phyloP scores from a whole-genome alignment of 164 flowering plant species.

The Vitis labrusca region DNA sequence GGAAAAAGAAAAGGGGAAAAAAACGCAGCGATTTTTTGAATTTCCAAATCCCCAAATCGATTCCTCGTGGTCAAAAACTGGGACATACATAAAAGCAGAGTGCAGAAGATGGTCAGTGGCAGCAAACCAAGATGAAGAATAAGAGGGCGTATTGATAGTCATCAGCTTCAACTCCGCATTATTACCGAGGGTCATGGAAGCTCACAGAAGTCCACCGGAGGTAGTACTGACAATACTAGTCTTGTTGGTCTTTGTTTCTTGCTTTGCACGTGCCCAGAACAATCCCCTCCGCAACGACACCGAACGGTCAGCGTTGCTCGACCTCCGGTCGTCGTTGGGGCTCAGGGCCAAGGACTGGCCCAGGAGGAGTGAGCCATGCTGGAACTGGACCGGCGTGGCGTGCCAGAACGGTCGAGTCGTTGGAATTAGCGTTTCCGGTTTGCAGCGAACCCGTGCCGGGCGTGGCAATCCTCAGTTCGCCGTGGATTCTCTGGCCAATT shows the following conservation, averaged over 20 bases:
- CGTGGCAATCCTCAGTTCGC: conserved; percentile 46
- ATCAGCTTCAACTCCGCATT: neutral
- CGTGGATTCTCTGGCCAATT: conserved; percentile 58
- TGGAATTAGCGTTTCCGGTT: conserved; percentile 53
- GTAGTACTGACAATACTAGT: neutral
- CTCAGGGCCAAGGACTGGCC: conserved; percentile 46
- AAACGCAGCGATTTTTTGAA: neutral
- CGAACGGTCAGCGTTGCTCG: conserved; percentile 36
- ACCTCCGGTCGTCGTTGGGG: conserved; percentile 45
- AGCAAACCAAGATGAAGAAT: neutral
- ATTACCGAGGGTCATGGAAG: conserved; percentile 14
- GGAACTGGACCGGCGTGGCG: conserved; percentile 54
- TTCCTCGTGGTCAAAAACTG: neutral
- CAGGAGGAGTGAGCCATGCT: conserved; percentile 46
- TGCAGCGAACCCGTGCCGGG: conserved; percentile 52
- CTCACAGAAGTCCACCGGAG: neutral
- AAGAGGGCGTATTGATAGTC: neutral
- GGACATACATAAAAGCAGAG: neutral
- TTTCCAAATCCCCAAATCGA: too few relatives aligned
- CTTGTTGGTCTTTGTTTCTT: conserved; percentile 2
- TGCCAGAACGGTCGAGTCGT: conserved; percentile 57
- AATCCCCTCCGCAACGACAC: conserved; percentile 12
- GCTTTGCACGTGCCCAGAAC: conserved; percentile 24
- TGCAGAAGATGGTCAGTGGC: neutral
- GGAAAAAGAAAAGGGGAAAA: neutral